Evolutionary conservation across 2,329 filamentous ascomycete species (phyloP), one percentile per base, ranked within the genome.

Genomic region (Xylaria sp.): DNA sequence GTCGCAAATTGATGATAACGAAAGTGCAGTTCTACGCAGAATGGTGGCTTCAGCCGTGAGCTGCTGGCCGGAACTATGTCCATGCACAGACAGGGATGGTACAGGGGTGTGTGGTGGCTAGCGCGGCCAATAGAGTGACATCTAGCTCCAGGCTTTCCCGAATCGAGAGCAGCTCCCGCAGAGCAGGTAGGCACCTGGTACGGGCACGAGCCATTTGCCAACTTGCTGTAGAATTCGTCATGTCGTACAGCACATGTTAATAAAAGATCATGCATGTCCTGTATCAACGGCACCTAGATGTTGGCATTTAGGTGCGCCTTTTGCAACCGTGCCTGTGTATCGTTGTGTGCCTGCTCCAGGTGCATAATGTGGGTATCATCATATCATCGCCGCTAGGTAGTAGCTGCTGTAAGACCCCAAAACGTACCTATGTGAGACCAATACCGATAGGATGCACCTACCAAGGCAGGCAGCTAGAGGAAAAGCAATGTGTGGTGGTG

Each of bases 1-100:
- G 63, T 63, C 54, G 67, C 67, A 69, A 50, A 62, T 67, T 67
- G 59, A 66, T 47, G 64, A 66, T 64, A 61, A 59, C 65, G 21
- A 64, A 27, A 55, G 48, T 39, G 53, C 47, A 57, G 19, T 55
- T 62, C 58, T 65, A 55, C 12, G 39, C 17, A 61, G 50, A 61
- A 50, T 65, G 65, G 51, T 39, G 42, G 60, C 67, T 67, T 66
- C 66, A 69, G 57, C 59, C 42, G 59, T 68, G 62, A 62, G 24
- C 30, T 53, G 11, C 50, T 58, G 62, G 54, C 45, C 51, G 42
- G 42, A 47, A 47, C 42, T 19, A 47, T n/a, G 58, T 62, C 47
- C 67, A 71, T 60, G 39, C 19, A 24, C 27, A 57, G 45, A 21
- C 65, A 71, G 48, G 68, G 70, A 59, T 64, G 7, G 42, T 30